These are phyloP conservation scores for Colletotrichum costaricense DNA, from an alignment of 2,329 filamentous ascomycete genomes.

Conservation along the genomic window DNA sequence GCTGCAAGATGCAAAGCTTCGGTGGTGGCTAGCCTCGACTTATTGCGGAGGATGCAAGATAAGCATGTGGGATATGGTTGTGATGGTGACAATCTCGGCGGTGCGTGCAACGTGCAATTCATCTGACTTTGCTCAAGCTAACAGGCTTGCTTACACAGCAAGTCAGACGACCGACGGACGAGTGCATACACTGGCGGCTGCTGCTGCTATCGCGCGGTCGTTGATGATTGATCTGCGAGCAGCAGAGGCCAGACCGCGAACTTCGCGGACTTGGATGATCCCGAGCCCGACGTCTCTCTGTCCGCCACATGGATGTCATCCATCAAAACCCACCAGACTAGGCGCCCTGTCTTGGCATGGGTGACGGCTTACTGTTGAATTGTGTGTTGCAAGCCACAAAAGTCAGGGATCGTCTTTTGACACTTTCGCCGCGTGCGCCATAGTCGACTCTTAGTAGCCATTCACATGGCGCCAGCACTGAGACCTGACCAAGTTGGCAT, in stretches of 20 bases:
- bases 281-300: conserved; percentile 26
- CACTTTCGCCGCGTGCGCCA: conserved; percentile 9
- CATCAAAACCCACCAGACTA: not conserved
- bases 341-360: conserved; percentile 15
- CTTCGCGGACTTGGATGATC: conserved; percentile 28
- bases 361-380: not conserved
- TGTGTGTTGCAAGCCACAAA: not conserved
- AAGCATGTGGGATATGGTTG: conserved; percentile 29
- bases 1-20: conserved; percentile 18
- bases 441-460: conserved; percentile 17
- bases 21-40: conserved; percentile 13
- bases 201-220: not conserved
- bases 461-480: conserved; percentile 12
- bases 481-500: not conserved
- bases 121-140: not conserved
- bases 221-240: conserved; percentile 30
- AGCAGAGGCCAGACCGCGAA: conserved; percentile 5
- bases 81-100: conserved; percentile 20
- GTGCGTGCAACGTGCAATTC: conserved; percentile 1
- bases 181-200: not conserved
- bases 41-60: conserved; percentile 1
- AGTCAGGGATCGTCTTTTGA: conserved; percentile 14
- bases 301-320: conserved; percentile 9
- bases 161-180: conserved; percentile 9
- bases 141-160: conserved; percentile 29